phyloP scores from a whole-genome alignment of 148 eudicot species.

The Rhododendron molle region DNA sequence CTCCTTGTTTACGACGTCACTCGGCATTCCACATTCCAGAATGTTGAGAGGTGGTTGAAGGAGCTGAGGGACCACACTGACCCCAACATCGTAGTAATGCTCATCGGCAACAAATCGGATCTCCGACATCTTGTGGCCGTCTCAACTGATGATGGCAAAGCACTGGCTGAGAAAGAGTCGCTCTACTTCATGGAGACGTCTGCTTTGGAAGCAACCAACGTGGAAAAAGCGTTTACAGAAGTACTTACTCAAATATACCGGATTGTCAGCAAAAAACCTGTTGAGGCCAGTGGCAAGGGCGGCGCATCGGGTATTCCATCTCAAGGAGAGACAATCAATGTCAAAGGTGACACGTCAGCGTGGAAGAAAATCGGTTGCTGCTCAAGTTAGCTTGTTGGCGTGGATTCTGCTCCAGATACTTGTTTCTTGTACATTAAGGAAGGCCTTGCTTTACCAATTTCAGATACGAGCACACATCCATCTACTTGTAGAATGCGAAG shows the following conservation, averaged over 20 bases:
- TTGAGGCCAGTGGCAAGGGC: slow-evolving; percentile 65
- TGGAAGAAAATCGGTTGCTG: slow-evolving; percentile 76
- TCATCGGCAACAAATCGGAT: slow-evolving; percentile 88
- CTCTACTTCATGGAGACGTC: slow-evolving; percentile 93
- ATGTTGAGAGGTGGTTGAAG: slow-evolving; percentile 68
- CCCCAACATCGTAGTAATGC: slow-evolving; percentile 87
- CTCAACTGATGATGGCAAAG: slow-evolving; percentile 62
- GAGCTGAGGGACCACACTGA: slow-evolving; percentile 86
- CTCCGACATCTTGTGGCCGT: slow-evolving; percentile 83
- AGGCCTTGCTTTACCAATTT: background rate
- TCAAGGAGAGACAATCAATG: slow-evolving; percentile 59
- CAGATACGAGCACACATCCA: background rate
- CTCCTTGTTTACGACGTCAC: slow-evolving; percentile 87
- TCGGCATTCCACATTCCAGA: slow-evolving; percentile 74
- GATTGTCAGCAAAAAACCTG: slow-evolving; percentile 78
- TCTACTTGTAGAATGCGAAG: background rate
- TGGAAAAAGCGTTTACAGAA: slow-evolving; percentile 72
- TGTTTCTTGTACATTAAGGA: slow-evolving; percentile 11
- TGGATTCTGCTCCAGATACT: background rate
- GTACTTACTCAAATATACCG: slow-evolving; percentile 64
- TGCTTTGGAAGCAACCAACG: slow-evolving; percentile 86
- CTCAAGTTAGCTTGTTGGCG: slow-evolving; percentile 39
- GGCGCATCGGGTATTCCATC: slow-evolving; percentile 52
- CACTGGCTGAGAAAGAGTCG: slow-evolving; percentile 64
- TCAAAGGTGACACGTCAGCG: slow-evolving; percentile 48